phyloP scores from a whole-genome alignment of 2,329 filamentous ascomycete species.

The Aspergillus fumigatiaffinis region DNA sequence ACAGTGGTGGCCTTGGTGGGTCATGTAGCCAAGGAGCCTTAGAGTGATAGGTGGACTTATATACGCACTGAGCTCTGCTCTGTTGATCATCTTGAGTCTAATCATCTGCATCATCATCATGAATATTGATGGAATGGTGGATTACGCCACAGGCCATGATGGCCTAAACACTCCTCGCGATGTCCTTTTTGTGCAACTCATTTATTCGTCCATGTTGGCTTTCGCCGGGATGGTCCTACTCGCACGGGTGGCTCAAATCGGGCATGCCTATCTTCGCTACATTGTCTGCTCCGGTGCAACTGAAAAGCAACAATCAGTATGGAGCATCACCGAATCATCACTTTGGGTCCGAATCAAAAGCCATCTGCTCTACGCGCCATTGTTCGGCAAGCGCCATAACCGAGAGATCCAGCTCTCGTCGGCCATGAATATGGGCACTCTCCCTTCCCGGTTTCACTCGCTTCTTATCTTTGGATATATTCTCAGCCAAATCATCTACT shows the following conservation, averaged over 20 bases:
- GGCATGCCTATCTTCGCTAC: conserved; percentile 43
- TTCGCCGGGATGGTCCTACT: conserved; percentile 37
- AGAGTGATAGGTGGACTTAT: neutral
- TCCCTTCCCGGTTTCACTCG: conserved; percentile 75
- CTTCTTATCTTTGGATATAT: conserved; percentile 66
- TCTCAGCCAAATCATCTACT: conserved; percentile 71
- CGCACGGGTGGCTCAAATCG: conserved; percentile 40
- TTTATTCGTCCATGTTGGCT: conserved; percentile 34
- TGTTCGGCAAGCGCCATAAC: conserved; percentile 73
- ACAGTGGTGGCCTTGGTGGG: neutral
- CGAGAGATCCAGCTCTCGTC: conserved; percentile 66
- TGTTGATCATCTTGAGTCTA: neutral
- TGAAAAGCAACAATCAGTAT: conserved; percentile 41
- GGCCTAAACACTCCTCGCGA: conserved; percentile 40
- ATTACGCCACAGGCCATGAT: conserved; percentile 37
- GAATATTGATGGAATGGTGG: neutral
- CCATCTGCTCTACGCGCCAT: conserved; percentile 56
- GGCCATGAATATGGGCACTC: conserved; percentile 68
- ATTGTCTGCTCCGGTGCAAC: conserved; percentile 37
- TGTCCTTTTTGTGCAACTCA: conserved; percentile 36
- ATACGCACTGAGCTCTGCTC: neutral
- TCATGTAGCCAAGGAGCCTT: neutral
- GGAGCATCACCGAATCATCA: conserved; percentile 40
- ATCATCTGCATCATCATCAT: neutral
- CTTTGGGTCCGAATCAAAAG: conserved; percentile 45